Evolutionary conservation across 371 early-diverging fungal genomes (phyloP).

Genomic region (Lichtheimia ornata): DNA sequence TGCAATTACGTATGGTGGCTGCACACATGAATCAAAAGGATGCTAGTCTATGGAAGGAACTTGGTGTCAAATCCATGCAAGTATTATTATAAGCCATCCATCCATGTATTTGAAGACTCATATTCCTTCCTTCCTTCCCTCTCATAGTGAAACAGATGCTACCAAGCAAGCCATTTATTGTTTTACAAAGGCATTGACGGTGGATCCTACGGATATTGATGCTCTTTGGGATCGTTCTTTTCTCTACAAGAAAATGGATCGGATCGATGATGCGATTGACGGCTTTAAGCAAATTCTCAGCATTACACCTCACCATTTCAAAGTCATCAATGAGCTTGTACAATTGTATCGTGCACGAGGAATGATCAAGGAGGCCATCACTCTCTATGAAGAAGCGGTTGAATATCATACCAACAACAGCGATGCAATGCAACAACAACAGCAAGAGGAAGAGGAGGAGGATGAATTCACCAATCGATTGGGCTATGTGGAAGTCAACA

Average conservation of each 20-base stretch:
- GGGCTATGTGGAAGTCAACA: constrained; percentile 81
- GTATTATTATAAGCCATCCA: constrained; percentile 16
- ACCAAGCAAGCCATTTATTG: constrained; percentile 84
- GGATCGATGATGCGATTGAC: constrained; percentile 48
- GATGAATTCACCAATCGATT: constrained; percentile 45
- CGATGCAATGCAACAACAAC: constrained; percentile 19
- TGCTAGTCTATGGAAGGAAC: constrained; percentile 81
- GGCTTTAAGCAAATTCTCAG: constrained; percentile 55
- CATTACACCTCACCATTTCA: constrained; percentile 54
- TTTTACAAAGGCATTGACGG: constrained; percentile 63
- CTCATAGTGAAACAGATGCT: constrained; percentile 64
- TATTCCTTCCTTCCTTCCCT: no score
- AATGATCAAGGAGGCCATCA: constrained; percentile 53
- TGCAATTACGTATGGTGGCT: constrained; percentile 84
- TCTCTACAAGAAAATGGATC: constrained; percentile 52
- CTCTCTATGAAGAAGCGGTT: constrained; percentile 54
- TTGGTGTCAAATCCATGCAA: constrained; percentile 75
- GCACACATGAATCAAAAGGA: constrained; percentile 88
- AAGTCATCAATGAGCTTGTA: constrained; percentile 59
- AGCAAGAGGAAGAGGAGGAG: constrained; percentile 35
- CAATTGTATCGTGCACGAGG: constrained; percentile 47
- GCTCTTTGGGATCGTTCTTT: constrained; percentile 73
- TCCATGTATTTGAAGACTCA: no score
- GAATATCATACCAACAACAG: constrained; percentile 34
- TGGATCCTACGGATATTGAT: constrained; percentile 68